Conservation (phyloP, 306 rosid genomes). For the Ceratonia siliqua region DNA sequence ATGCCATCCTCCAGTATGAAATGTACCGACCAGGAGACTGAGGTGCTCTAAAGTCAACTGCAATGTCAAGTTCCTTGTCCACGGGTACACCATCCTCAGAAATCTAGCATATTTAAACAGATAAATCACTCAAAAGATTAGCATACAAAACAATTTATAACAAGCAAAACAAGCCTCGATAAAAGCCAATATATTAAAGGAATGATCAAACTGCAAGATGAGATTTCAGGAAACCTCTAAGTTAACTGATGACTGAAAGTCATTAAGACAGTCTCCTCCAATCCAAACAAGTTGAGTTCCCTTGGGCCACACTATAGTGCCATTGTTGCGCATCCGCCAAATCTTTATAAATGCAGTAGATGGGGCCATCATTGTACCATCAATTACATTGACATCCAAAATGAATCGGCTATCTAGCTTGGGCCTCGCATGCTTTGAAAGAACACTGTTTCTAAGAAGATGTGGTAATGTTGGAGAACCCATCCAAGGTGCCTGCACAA, state of each 20-base stretch:
- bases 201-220: constrained; percentile 17
- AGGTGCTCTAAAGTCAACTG: constrained; percentile 82
- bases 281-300: constrained; percentile 80
- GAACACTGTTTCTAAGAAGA: constrained; percentile 26
- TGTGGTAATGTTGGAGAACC: constrained; percentile 36
- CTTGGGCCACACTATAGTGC: constrained; percentile 65
- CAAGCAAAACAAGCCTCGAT: constrained; percentile 5
- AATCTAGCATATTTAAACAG: constrained; percentile 47
- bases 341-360: constrained; percentile 80
- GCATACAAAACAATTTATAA: neutral
- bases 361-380: constrained; percentile 85
- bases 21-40: constrained; percentile 68
- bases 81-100: constrained; percentile 54
- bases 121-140: constrained; percentile 23
- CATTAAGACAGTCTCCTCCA: constrained; percentile 67
- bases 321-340: constrained; percentile 89
- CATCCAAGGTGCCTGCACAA: constrained; percentile 38
- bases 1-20: constrained; percentile 85
- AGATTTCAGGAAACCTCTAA: constrained; percentile 60
- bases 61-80: constrained; percentile 70
- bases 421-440: constrained; percentile 39
- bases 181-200: neutral
- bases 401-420: constrained; percentile 73
- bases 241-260: constrained; percentile 42
- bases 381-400: constrained; percentile 78